phyloP scores from a whole-genome alignment of 805 yeast species.

The Cyberlindnera mycetangii region DNA sequence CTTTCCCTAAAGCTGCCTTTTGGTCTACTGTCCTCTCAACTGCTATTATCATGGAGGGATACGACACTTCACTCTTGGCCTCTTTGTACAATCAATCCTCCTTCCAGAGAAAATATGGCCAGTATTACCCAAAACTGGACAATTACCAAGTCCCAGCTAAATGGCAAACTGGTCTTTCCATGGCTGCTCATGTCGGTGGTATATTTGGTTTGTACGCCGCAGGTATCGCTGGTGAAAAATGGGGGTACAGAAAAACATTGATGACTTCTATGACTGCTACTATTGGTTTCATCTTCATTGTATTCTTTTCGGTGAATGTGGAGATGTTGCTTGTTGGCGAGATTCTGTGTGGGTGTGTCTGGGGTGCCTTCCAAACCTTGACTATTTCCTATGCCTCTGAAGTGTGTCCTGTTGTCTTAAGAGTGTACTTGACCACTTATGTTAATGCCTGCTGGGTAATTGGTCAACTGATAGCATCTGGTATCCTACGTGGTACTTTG shows the following conservation, averaged over 20 bases:
- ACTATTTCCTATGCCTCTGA: constrained; percentile 42
- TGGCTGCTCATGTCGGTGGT: constrained; percentile 33
- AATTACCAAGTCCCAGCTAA: constrained; percentile 35
- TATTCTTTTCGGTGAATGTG: constrained; percentile 38
- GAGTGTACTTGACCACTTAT: constrained; percentile 39
- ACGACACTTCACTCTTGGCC: constrained; percentile 34
- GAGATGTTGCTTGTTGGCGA: constrained; percentile 40
- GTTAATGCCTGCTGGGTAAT: constrained; percentile 41
- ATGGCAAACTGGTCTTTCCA: constrained; percentile 38
- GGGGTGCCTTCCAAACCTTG: constrained; percentile 43
- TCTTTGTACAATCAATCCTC: constrained; percentile 38
- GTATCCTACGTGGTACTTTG: constrained; percentile 27
- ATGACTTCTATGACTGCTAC: constrained; percentile 30
- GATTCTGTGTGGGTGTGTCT: constrained; percentile 38
- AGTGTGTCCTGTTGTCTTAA: constrained; percentile 39
- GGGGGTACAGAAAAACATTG: constrained; percentile 37
- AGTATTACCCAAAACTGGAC: constrained; percentile 16
- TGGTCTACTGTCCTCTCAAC: constrained; percentile 39
- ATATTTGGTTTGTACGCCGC: constrained; percentile 24
- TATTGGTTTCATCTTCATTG: constrained; percentile 37
- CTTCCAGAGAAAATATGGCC: constrained; percentile 38
- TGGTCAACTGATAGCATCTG: constrained; percentile 38
- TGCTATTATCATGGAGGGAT: constrained; percentile 42
- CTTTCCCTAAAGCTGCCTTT: constrained; percentile 31
- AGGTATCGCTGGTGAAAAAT: constrained; percentile 29